Evolutionary conservation across 495 filamentous ascomycete genomes (phyloP).

Genomic region (Mycothermus thermophilus): DNA sequence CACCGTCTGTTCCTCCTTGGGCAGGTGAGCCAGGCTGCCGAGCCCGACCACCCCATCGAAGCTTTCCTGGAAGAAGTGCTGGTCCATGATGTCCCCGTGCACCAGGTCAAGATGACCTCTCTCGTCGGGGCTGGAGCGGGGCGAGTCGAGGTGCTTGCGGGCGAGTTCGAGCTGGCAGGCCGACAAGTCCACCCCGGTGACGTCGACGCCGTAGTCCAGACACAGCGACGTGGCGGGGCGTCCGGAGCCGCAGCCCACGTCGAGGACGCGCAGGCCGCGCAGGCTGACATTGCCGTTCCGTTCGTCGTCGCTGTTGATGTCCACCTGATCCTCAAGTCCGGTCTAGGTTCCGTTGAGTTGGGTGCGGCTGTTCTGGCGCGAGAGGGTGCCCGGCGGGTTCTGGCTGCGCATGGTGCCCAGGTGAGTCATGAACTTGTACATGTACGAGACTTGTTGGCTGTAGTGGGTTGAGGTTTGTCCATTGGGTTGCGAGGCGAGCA

Average conservation of each 20-base stretch:
- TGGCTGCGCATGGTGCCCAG: too few species aligned
- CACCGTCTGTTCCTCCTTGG: constrained; percentile 19
- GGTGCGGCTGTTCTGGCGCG: too few species aligned
- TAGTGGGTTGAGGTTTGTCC: constrained; percentile 14
- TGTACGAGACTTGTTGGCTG: constrained; percentile 10
- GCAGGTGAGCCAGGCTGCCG: constrained; percentile 27
- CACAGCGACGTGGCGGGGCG: constrained; percentile 17
- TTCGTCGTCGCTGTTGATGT: not conserved
- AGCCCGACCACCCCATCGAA: constrained; percentile 19
- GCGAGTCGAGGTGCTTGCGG: too few species aligned
- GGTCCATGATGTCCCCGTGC: constrained; percentile 21
- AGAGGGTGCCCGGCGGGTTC: too few species aligned
- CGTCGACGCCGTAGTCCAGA: constrained; percentile 6
- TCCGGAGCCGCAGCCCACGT: constrained; percentile 25
- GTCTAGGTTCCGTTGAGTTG: too few species aligned
- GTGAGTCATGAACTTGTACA: constrained; percentile 16
- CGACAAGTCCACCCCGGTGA: constrained; percentile 24
- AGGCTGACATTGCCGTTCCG: not conserved
- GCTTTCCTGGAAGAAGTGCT: constrained; percentile 8
- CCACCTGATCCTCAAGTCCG: too few species aligned
- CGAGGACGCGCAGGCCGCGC: constrained; percentile 11
- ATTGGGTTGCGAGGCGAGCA: constrained; percentile 20
- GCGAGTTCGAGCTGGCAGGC: constrained; percentile 15
- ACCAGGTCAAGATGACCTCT: constrained; percentile 8
- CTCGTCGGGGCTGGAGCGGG: constrained; percentile 3